These are phyloP conservation scores for Stereocaulon alpinum DNA, from an alignment of 495 filamentous ascomycete genomes.

Conservation along the genomic window DNA sequence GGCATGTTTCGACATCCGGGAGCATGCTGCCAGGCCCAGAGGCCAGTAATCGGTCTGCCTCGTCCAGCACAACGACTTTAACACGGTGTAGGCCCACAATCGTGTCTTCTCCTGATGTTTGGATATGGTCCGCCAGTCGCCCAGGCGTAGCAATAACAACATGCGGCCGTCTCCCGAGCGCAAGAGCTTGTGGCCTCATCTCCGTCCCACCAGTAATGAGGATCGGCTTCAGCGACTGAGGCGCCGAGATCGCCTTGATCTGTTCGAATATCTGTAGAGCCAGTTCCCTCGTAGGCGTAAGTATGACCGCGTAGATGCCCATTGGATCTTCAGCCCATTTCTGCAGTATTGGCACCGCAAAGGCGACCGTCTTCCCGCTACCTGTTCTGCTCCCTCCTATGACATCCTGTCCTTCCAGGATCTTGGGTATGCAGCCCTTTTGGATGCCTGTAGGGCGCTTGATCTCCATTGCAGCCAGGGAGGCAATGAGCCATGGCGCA, in stretches of 20 bases:
- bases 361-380: constrained; percentile 98
- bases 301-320: constrained; percentile 77
- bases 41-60: constrained; percentile 84
- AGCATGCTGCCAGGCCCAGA: constrained; percentile 74
- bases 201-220: constrained; percentile 86
- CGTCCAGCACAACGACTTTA: constrained; percentile 84
- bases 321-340: constrained; percentile 86
- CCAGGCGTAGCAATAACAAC: constrained; percentile 92
- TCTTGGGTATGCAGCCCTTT: constrained; percentile 79
- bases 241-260: constrained; percentile 78
- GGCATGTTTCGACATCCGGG: constrained; percentile 82
- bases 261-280: constrained; percentile 95
- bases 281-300: constrained; percentile 89
- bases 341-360: constrained; percentile 86
- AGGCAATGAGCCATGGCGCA: constrained; percentile 79
- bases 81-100: constrained; percentile 65
- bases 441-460: constrained; percentile 86
- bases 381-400: constrained; percentile 91
- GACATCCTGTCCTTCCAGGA: constrained; percentile 80
- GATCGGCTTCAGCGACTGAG: constrained; percentile 72
- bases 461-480: constrained; percentile 79
- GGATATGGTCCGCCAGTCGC: constrained; percentile 87
- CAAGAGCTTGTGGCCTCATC: constrained; percentile 82
- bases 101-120: constrained; percentile 80
- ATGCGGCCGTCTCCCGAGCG: constrained; percentile 70